phyloP scores from a whole-genome alignment of 805 yeast genomes.

The Candida gorgasii region DNA sequence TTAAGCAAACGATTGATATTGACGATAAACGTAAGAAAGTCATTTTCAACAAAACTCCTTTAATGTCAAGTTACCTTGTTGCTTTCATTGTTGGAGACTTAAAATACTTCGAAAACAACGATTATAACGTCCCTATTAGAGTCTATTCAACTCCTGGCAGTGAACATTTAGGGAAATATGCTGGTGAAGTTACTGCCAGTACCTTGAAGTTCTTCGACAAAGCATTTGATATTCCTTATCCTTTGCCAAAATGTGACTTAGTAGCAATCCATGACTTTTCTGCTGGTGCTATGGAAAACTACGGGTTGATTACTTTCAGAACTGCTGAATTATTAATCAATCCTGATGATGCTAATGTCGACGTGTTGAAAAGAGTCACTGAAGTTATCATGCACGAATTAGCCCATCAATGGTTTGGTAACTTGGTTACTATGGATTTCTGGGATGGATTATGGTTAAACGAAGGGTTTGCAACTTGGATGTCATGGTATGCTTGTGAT shows the following conservation, averaged over 20 bases:
- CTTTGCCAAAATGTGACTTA: slow-evolving; percentile 78
- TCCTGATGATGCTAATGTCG: slow-evolving; percentile 64
- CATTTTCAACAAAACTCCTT: slow-evolving; percentile 70
- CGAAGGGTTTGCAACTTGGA: slow-evolving; percentile 90
- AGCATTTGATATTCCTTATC: slow-evolving; percentile 73
- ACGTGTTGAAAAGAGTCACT: slow-evolving; percentile 71
- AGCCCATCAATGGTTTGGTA: slow-evolving; percentile 93
- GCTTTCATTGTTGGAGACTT: slow-evolving; percentile 84
- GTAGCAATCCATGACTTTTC: slow-evolving; percentile 82
- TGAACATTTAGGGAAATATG: slow-evolving; percentile 67
- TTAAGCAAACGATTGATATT: slow-evolving; percentile 43
- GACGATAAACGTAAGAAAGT: slow-evolving; percentile 54
- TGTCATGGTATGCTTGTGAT: slow-evolving; percentile 84
- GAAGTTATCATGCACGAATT: slow-evolving; percentile 87
- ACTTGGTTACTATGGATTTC: slow-evolving; percentile 88
- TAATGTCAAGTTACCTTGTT: slow-evolving; percentile 82
- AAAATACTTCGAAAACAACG: slow-evolving; percentile 65
- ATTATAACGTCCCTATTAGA: slow-evolving; percentile 72
- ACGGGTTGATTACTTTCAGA: slow-evolving; percentile 78
- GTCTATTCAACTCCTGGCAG: slow-evolving; percentile 81
- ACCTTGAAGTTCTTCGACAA: slow-evolving; percentile 72
- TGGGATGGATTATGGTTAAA: slow-evolving; percentile 91
- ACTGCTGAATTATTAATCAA: slow-evolving; percentile 73
- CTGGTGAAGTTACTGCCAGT: slow-evolving; percentile 74
- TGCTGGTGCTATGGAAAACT: slow-evolving; percentile 91